These are phyloP conservation scores for Helotiales sp. DNA, from an alignment of 2,329 filamentous ascomycete species.

Conservation along the genomic window DNA sequence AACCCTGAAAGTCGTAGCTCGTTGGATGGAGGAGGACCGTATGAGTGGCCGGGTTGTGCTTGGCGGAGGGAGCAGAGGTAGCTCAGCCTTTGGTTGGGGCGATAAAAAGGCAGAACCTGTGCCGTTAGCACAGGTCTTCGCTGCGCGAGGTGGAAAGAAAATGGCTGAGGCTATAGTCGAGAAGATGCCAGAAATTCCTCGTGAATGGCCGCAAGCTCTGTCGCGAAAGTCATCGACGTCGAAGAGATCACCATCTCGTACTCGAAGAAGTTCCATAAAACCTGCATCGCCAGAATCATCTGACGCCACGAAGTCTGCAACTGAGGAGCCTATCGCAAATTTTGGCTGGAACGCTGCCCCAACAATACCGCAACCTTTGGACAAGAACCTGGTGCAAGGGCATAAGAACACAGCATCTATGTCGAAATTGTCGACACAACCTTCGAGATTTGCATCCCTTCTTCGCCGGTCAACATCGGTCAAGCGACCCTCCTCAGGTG, in stretches of 20 bases:
- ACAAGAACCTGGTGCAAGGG: background rate
- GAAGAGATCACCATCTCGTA: constrained; percentile 22
- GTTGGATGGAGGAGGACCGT: constrained; percentile 67
- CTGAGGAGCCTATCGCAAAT: constrained; percentile 17
- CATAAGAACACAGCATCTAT: background rate
- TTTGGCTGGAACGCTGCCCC: constrained; percentile 27
- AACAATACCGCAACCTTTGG: background rate
- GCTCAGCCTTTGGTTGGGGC: constrained; percentile 59
- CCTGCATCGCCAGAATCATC: constrained; percentile 5
- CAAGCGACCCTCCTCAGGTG: background rate
- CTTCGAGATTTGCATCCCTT: background rate
- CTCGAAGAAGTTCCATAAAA: constrained; percentile 24
- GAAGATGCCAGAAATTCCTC: constrained; percentile 22
- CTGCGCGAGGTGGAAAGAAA: constrained; percentile 18
- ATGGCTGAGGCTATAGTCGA: constrained; percentile 15
- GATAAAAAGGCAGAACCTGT: constrained; percentile 53
- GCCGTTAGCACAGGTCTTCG: constrained; percentile 41
- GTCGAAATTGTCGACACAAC: background rate
- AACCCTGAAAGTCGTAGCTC: constrained; percentile 57
- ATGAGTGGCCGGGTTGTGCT: constrained; percentile 51
- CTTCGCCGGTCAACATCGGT: background rate
- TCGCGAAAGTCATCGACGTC: constrained; percentile 21
- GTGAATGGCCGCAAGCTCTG: constrained; percentile 30
- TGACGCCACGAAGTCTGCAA: constrained; percentile 6
- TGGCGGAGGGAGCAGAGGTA: constrained; percentile 46